Base-by-base conservation (phyloP, 2,329 filamentous ascomycete species). In the Fusarium torulosum region DNA sequence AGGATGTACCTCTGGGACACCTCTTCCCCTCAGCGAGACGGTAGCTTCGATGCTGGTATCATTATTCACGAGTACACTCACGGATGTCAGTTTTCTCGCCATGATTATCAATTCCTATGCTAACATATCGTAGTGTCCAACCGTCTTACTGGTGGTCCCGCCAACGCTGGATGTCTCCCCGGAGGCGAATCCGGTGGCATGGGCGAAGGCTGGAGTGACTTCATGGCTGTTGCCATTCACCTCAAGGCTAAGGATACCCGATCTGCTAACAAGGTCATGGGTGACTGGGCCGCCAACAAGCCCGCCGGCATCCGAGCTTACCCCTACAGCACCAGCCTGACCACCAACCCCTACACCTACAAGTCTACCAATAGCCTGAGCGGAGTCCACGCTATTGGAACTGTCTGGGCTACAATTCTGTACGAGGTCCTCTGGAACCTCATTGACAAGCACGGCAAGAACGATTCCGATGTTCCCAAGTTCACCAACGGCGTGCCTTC, bases 41-140 rank as follows among this genome's bases (percentile, higher is more conserved):
- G 82, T 59, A 76, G 81, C n/a, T 88, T 89, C 65, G 86, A 89
- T 46, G 83, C 85, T 7, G 84, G 85, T 57, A 85, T 89, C 19
- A 80, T 90, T 21, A 84, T 89, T 62, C 87, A 89, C 78, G 85
- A 87, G 72, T 87, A 83, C 72, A 85, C 82, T 2, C 85, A 87
- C 75, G 83, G 83, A 25, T 59, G 79, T 81, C 69, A 76, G 79
- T 76, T 6, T 19, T 6, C n/a, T 19, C 5, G 4, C 8, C 15
- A 17, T 13, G 5, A 4, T 14, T 20, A 4, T 3, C n/a, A 6
- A 5, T 19, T n/a, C 17, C 35, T 5, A 46, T 38, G 27, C 63
- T 71, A 10, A 71, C 53, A n/a, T 6, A 3, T 4, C 44, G 1
- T n/a, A 76, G 74, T 89, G 10, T 87, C 85, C 15, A 88, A 79